Base-by-base conservation (phyloP, 169 alveolate genomes). In the Plasmodium blacklocki region DNA sequence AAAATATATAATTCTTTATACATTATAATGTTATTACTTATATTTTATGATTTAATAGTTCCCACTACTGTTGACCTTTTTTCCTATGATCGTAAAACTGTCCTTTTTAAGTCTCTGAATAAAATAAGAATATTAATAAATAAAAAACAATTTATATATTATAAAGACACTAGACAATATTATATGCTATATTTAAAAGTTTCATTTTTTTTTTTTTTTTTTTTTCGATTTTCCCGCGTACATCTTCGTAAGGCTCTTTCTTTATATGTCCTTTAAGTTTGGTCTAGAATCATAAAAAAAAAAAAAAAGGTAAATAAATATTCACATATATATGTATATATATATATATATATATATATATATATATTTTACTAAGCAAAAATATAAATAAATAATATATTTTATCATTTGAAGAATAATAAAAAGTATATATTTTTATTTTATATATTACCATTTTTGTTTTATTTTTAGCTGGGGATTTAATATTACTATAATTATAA, bases 51-150 rank as follows among this genome's bases (percentile, higher is more conserved):
- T 6, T 39, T 64, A 76, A 29, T 64, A 64, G 49, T 64, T 59
- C n/a, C 78, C 89, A n/a, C 54, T 76, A 18, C 56, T 76, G 49
- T 43, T 59, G 15, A 29, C 47, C 39, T 68, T 66, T 50, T 45
- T 54, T n/a, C 89, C 89, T 63, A 76, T 66, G 19, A 76, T 2
- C 47, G 63, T 66, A 26, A 76, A 76, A 19, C 60, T 58, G 26
- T 76, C 76, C 14, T 49, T 50, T 71, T 76, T 64, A 29, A 26
- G 19, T 58, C 47, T 21, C 89, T 76, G 45, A 63, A 76, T 23
- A 7, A 29, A 56, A 11, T 21, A 73, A 14, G 7, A 32, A 56
- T 14, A 47, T 8, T 12, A 56, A 43, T 15, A 47, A 29, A 68
- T 45, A 47, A 47, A 45, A 18, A 18, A 1, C 8, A 5, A 5